Conservation (phyloP, 768 basidiomycete genomes). For the Kwoniella sp. region DNA sequence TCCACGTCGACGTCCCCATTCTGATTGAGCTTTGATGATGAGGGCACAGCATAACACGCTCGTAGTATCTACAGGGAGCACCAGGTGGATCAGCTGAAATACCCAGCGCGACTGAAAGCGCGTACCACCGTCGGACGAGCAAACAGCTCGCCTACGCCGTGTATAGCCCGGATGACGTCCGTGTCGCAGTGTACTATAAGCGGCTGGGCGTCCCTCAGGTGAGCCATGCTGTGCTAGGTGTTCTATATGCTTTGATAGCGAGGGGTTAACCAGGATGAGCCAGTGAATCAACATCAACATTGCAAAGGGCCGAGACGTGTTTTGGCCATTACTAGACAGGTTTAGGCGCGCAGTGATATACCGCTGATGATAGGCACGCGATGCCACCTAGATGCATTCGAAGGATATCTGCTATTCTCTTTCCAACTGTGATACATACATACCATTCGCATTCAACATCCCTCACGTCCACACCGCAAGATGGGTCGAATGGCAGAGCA, state of each 20-base stretch:
- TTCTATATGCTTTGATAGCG: not conserved
- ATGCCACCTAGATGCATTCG: too few species aligned
- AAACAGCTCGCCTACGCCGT: conserved; percentile 35
- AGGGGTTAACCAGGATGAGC: not conserved
- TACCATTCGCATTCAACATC: too few species aligned
- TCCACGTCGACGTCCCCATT: not conserved
- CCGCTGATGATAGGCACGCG: too few species aligned
- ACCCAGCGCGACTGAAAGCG: not conserved
- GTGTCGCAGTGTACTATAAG: conserved; percentile 37
- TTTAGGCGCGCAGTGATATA: too few species aligned
- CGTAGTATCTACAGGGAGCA: conserved; percentile 17
- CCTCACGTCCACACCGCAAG: too few species aligned
- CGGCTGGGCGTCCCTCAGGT: conserved; percentile 25
- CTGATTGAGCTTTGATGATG: not conserved
- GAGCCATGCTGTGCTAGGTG: conserved; percentile 19
- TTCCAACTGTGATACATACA: too few species aligned
- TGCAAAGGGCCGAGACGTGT: conserved; percentile 4
- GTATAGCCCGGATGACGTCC: conserved; percentile 28
- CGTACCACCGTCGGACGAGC: conserved; percentile 31
- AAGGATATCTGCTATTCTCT: too few species aligned
- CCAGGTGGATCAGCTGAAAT: not conserved
- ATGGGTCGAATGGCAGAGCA: conserved; percentile 97
- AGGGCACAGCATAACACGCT: conserved; percentile 34
- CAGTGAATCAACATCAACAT: conserved; percentile 3
- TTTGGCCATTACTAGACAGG: too few species aligned